Percentiles rank a stretch among this genome's conserved stretches.
phyloP scores from a whole-genome alignment of 75 land plant species.

The Picea sitchensis region DNA sequence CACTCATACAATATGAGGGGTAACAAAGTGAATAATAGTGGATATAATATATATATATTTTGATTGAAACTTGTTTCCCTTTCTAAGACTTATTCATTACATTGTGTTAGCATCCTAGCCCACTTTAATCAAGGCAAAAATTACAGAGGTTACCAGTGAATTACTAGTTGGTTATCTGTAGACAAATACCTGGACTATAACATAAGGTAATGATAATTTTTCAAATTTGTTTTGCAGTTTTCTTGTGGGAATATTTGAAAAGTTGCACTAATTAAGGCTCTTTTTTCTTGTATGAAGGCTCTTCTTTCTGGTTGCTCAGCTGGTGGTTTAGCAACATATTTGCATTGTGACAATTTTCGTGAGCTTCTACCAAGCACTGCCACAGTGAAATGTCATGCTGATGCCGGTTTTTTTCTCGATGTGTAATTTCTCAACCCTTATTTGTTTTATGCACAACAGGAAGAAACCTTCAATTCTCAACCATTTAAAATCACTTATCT shows the following conservation, averaged over 20 bases:
- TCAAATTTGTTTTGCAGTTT: neutral
- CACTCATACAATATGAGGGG: no score
- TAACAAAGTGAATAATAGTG: no score
- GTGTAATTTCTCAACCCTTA: slow-evolving; percentile 21
- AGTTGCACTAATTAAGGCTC: neutral
- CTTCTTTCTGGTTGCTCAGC: slow-evolving; percentile 90
- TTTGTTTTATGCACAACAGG: neutral
- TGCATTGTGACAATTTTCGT: slow-evolving; percentile 67
- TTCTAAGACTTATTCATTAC: no score
- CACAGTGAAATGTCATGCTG: slow-evolving; percentile 63
- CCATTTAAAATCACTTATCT: neutral
- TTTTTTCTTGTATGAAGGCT: slow-evolving; percentile 41
- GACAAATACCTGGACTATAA: no score
- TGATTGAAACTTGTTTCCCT: no score
- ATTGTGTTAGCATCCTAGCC: no score
- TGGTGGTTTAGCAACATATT: slow-evolving; percentile 73
- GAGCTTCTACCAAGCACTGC: slow-evolving; percentile 36
- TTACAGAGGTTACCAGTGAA: no score
- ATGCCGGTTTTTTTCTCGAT: slow-evolving; percentile 79
- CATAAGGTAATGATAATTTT: neutral
- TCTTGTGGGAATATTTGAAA: neutral
- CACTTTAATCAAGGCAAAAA: no score
- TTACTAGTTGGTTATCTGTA: no score
- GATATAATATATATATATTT: no score
- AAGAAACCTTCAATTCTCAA: neutral